These are phyloP conservation scores for Tylopilus orsonianus DNA, from an alignment of 1,284 basidiomycete species.

Conservation along the genomic window DNA sequence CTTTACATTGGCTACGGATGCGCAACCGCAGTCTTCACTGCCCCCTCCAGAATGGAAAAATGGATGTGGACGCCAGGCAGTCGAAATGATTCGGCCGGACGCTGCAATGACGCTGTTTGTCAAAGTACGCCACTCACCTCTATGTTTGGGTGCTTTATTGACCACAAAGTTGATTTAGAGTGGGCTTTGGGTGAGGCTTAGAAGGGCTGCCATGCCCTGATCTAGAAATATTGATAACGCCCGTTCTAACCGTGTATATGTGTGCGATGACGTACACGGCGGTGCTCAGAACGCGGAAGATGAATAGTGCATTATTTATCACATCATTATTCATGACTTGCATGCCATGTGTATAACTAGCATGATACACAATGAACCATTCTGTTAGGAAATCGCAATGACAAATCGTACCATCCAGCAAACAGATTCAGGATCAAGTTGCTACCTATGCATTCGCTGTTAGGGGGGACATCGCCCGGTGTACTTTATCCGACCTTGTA, in stretches of 20 bases:
- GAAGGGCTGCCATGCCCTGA: conserved; percentile 25
- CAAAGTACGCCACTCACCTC: conserved; percentile 44
- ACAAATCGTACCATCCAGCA: too few relatives aligned
- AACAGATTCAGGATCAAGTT: not conserved
- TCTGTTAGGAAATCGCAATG: not conserved
- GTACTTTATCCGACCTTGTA: conserved; percentile 19
- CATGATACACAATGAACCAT: not conserved
- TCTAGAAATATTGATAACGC: not conserved
- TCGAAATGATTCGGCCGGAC: conserved; percentile 60
- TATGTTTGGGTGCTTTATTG: conserved; percentile 4
- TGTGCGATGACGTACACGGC: too few relatives aligned
- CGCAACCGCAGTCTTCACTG: conserved; percentile 57
- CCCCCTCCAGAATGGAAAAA: conserved; percentile 59
- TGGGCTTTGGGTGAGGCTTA: conserved; percentile 53
- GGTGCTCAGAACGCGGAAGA: too few relatives aligned
- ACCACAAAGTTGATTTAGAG: conserved; percentile 37
- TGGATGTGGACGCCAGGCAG: conserved; percentile 49
- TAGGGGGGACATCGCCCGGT: not conserved
- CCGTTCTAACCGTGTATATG: not conserved
- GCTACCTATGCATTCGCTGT: not conserved
- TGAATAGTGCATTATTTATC: conserved; percentile 14
- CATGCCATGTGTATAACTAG: conserved; percentile 7
- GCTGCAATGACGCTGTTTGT: conserved; percentile 60
- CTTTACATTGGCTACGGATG: conserved; percentile 58
- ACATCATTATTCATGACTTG: conserved; percentile 11